A percentile compares a stretch with the other conserved stretches of the same genome.
phyloP scores from a whole-genome alignment of 2,329 filamentous ascomycete species.

The Cadophora sp. region DNA sequence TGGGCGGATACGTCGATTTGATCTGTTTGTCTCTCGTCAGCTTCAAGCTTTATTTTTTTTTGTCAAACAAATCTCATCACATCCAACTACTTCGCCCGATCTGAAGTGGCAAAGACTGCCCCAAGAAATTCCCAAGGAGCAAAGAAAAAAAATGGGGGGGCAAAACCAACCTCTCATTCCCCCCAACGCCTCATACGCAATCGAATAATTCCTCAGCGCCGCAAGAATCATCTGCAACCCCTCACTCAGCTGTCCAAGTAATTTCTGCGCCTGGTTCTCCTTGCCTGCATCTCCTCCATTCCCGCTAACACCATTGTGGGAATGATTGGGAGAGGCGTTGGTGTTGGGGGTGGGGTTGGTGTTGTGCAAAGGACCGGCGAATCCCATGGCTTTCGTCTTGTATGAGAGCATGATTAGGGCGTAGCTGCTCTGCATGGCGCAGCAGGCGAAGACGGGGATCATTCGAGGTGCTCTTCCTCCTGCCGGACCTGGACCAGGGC shows the following conservation, averaged over 20 bases:
- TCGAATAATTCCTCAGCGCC: constrained; percentile 38
- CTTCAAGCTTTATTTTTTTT: neutral
- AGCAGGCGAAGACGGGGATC: constrained; percentile 46
- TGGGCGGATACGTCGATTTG: constrained; percentile 23
- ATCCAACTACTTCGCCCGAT: too few species aligned
- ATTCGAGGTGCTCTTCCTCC: constrained; percentile 34
- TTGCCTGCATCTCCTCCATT: constrained; percentile 2
- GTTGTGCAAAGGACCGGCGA: constrained; percentile 10
- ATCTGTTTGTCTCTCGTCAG: constrained; percentile 20
- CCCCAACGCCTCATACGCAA: constrained; percentile 39
- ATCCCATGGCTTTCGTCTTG: constrained; percentile 35
- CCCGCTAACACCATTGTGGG: neutral
- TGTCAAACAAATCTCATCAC: too few species aligned
- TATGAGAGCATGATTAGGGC: constrained; percentile 44
- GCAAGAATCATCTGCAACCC: constrained; percentile 33
- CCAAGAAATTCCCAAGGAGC: too few species aligned
- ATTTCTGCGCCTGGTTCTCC: constrained; percentile 23
- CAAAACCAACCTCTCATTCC: constrained; percentile 39
- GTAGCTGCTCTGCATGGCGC: constrained; percentile 46
- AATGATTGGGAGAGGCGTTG: neutral
- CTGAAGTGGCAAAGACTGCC: too few species aligned
- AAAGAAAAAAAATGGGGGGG: neutral
- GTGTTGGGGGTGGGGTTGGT: neutral
- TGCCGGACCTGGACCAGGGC: neutral
- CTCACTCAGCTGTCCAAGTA: constrained; percentile 34